Conservation (phyloP, 2,329 filamentous ascomycete genomes). For the Sclerotinia nivalis region DNA sequence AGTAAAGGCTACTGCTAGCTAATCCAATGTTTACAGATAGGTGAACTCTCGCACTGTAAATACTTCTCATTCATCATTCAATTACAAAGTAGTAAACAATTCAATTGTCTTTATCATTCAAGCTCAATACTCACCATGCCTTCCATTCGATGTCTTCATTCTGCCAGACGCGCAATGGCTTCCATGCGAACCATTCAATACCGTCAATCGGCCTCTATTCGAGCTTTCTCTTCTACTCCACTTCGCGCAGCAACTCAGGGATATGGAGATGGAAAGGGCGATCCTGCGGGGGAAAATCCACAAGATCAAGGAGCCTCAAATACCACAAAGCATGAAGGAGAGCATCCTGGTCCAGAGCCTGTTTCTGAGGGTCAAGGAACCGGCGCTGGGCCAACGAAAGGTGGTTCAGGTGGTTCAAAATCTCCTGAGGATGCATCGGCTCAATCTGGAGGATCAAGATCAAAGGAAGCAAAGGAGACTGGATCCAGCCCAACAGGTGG, state of each 20-base stretch:
- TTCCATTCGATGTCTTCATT: constrained; percentile 9
- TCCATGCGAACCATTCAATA: constrained; percentile 6
- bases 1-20: not conserved
- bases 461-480: constrained; percentile 46
- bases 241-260: constrained; percentile 36
- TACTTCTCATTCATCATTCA: not conserved
- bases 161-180: not conserved
- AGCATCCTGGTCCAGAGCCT: constrained; percentile 48
- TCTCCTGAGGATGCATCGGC: constrained; percentile 42
- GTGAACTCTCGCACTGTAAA: not conserved
- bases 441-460: constrained; percentile 45
- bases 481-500: constrained; percentile 40
- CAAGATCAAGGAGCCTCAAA: constrained; percentile 43
- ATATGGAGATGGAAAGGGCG: constrained; percentile 47
- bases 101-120: not conserved
- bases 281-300: constrained; percentile 44
- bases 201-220: constrained; percentile 26
- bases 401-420: constrained; percentile 31
- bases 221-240: constrained; percentile 31
- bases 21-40: not conserved
- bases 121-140: not conserved
- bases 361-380: constrained; percentile 46
- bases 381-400: constrained; percentile 44
- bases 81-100: not conserved
- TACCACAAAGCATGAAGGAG: constrained; percentile 41